Percentiles rank a stretch among this genome's conserved stretches.
Evolutionary conservation across 1,139 yeast genomes (phyloP).

Genomic region (Wickerhamomyces sp.): DNA sequence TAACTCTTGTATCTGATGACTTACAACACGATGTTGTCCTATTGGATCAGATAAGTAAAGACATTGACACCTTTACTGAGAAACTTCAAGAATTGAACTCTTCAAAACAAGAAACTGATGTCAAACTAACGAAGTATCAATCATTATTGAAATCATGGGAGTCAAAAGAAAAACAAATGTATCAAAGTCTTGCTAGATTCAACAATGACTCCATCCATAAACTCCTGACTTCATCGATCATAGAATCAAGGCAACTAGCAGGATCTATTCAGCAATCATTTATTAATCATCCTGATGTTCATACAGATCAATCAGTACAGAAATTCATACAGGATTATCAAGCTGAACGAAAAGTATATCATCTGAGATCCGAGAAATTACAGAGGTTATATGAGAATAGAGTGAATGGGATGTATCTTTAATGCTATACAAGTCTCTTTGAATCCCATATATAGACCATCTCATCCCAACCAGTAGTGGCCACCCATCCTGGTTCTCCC

Average conservation of each 20-base stretch:
- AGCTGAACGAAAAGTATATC: constrained; percentile 42
- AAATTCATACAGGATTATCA: constrained; percentile 42
- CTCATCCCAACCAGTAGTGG: constrained; percentile 96
- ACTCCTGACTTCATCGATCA: constrained; percentile 9
- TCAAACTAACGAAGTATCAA: constrained; percentile 5
- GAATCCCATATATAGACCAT: constrained; percentile 90
- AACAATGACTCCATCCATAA: constrained; percentile 15
- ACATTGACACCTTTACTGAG: constrained; percentile 6
- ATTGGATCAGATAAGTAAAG: neutral
- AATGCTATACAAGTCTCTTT: constrained; percentile 28
- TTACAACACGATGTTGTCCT: constrained; percentile 1
- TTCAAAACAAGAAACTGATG: constrained; percentile 12
- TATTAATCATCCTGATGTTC: constrained; percentile 12
- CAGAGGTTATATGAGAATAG: constrained; percentile 64
- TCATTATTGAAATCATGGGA: constrained; percentile 13
- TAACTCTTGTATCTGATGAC: constrained; percentile 13
- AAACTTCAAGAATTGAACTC: constrained; percentile 5
- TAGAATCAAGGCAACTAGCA: constrained; percentile 13
- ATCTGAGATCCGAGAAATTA: constrained; percentile 52
- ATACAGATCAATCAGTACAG: constrained; percentile 24
- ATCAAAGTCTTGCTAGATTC: constrained; percentile 14
- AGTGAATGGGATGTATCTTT: constrained; percentile 41
- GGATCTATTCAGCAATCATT: constrained; percentile 18
- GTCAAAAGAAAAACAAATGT: constrained; percentile 23
- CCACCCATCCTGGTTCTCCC: constrained; percentile 97